These are phyloP conservation scores for Vitis hybrid DNA, from an alignment of 177 flowering plant genomes.

Conservation along the genomic window DNA sequence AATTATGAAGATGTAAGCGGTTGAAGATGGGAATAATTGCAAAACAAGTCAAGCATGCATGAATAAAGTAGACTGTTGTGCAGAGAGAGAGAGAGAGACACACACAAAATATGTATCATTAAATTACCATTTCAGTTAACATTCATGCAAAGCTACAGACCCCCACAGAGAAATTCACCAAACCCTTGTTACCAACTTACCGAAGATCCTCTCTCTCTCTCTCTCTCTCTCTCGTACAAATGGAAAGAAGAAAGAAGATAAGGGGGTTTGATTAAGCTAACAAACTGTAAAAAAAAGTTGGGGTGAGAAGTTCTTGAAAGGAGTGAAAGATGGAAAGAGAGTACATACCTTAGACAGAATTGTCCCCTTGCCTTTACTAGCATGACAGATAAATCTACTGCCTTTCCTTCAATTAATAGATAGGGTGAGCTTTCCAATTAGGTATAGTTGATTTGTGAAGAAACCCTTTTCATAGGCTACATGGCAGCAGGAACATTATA, in stretches of 20 bases:
- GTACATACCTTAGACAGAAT: background rate
- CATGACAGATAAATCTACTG: constrained; percentile 15
- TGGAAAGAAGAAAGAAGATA: background rate
- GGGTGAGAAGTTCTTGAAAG: constrained; percentile 6
- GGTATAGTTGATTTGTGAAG: background rate
- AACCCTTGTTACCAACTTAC: background rate
- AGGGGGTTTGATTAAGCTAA: too few species aligned
- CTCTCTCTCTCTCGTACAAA: constrained; percentile 4
- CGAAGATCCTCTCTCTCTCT: background rate
- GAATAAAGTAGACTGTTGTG: constrained; percentile 14
- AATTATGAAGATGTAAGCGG: constrained; percentile 23
- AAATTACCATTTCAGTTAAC: constrained; percentile 25
- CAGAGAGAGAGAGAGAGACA: constrained; percentile 3
- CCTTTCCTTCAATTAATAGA: background rate
- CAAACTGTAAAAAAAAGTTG: constrained; percentile 13
- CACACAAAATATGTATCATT: constrained; percentile 16
- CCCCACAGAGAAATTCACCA: background rate
- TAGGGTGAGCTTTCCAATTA: background rate
- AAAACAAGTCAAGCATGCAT: constrained; percentile 30
- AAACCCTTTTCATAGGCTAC: background rate
- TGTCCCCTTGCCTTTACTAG: constrained; percentile 6
- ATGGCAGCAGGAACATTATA: too few species aligned
- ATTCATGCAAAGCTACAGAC: constrained; percentile 19
- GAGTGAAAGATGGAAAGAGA: constrained; percentile 11
- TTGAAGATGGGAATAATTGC: constrained; percentile 32